phyloP scores from a whole-genome alignment of 208 protist genomes.

The Acanthamoeba lenticulata region DNA sequence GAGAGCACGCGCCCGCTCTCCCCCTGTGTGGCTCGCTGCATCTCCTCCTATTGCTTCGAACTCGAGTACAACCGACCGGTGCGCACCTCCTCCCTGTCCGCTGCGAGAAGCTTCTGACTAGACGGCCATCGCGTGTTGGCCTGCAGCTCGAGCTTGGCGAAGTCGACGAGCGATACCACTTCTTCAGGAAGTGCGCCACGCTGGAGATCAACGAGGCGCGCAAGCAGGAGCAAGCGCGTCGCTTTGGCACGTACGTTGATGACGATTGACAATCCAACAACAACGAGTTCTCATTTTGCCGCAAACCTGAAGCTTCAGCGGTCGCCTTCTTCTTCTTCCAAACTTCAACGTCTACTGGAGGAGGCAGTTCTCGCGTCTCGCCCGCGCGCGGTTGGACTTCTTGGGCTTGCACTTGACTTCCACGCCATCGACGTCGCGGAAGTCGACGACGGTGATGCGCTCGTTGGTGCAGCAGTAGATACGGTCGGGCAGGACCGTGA shows the following conservation, averaged over 20 bases:
- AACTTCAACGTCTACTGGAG: not conserved
- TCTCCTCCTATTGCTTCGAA: slow-evolving; percentile 27
- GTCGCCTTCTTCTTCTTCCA: not conserved
- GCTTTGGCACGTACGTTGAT: not conserved
- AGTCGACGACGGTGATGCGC: slow-evolving; percentile 35
- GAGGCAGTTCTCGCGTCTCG: not conserved
- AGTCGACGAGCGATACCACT: slow-evolving; percentile 46
- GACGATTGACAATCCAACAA: not conserved
- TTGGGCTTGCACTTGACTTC: not conserved
- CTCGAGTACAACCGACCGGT: slow-evolving; percentile 40
- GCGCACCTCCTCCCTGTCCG: not conserved
- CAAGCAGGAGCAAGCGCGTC: not conserved
- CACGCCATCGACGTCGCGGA: not conserved
- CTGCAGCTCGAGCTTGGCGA: not conserved
- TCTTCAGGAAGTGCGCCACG: not conserved
- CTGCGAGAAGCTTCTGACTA: not conserved
- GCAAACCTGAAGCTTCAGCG: not conserved
- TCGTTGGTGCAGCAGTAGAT: slow-evolving; percentile 36
- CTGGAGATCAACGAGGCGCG: not conserved
- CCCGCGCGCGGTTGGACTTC: not conserved
- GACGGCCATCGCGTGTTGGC: not conserved
- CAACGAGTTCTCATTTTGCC: not conserved
- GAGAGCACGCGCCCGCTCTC: not conserved
- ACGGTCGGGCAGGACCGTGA: slow-evolving; percentile 1
- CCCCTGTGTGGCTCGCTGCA: not conserved